Conservation (phyloP, 495 filamentous ascomycete genomes). For the Lepidopterella palustris region DNA sequence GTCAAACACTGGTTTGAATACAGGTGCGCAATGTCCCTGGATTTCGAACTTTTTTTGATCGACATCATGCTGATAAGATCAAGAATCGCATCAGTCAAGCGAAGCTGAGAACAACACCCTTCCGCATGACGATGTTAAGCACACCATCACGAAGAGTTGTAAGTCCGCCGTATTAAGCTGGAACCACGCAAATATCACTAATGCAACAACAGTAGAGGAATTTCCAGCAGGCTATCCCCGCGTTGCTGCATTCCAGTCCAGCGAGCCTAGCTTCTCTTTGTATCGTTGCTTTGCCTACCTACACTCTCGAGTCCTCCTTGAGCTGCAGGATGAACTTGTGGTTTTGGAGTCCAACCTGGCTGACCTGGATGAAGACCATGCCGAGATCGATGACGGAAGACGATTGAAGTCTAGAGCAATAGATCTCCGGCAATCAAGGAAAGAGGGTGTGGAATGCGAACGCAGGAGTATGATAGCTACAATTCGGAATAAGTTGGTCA, state of each 20-base stretch:
- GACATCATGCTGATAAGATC: background rate
- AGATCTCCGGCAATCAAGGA: background rate
- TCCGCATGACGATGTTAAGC: background rate
- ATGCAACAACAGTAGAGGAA: background rate
- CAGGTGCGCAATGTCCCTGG: background rate
- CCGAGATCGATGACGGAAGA: constrained; percentile 21
- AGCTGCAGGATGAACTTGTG: constrained; percentile 36
- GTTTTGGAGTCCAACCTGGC: background rate
- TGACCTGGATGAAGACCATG: constrained; percentile 32
- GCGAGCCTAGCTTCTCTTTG: constrained; percentile 36
- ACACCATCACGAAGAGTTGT: background rate
- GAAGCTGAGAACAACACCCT: background rate
- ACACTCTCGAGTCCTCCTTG: constrained; percentile 34
- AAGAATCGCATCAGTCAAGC: background rate
- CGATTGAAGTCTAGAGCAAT: background rate
- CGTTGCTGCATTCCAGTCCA: constrained; percentile 35
- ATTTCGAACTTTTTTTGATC: background rate
- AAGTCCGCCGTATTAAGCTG: background rate
- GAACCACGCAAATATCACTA: background rate
- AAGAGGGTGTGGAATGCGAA: background rate
- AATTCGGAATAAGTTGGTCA: background rate
- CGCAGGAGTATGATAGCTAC: background rate
- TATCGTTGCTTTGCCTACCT: constrained; percentile 39
- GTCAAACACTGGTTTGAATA: background rate
- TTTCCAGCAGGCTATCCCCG: constrained; percentile 32